A percentile compares a stretch with the other conserved stretches of the same genome.
phyloP scores from a whole-genome alignment of 371 early-diverging fungal genomes.

The Saksenaea oblongispora region DNA sequence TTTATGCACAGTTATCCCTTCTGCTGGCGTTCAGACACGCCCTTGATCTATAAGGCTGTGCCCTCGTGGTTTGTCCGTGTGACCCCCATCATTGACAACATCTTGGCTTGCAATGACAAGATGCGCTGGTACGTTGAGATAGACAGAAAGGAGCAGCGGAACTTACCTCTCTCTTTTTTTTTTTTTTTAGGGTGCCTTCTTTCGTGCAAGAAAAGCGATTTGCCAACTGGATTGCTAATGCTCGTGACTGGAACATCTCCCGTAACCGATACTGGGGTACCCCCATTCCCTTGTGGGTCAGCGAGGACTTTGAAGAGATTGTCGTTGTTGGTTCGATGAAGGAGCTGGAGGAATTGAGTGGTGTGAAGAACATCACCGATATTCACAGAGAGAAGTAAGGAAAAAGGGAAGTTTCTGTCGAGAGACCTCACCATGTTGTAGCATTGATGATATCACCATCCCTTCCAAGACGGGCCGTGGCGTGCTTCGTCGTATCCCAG shows the following conservation, averaged over 20 bases:
- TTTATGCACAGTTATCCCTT: conserved; percentile 93
- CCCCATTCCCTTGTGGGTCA: conserved; percentile 99
- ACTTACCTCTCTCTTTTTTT: background rate
- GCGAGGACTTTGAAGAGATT: conserved; percentile 91
- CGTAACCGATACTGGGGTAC: conserved; percentile 99
- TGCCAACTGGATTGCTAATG: conserved; percentile 98
- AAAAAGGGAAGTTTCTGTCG: too few species aligned
- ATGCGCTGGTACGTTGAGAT: conserved; percentile 79
- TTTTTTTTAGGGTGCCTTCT: conserved; percentile 76
- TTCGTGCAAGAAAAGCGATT: conserved; percentile 98
- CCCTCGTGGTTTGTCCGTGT: conserved; percentile 99
- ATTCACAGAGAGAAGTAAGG: conserved; percentile 93
- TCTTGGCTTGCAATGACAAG: conserved; percentile 89
- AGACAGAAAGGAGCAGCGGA: background rate
- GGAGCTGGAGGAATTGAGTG: conserved; percentile 94
- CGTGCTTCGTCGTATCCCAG: conserved; percentile 90
- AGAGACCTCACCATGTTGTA: too few species aligned
- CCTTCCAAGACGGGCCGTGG: conserved; percentile 93
- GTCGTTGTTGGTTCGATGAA: conserved; percentile 96
- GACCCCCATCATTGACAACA: conserved; percentile 78
- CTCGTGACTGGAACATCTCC: conserved; percentile 99
- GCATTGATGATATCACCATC: conserved; percentile 97
- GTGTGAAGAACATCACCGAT: conserved; percentile 88
- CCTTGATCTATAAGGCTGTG: conserved; percentile 98
- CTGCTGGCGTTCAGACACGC: conserved; percentile 99